These are phyloP conservation scores for Debaryomycetaceae sp. DNA, from an alignment of 1,139 yeast species.

Conservation along the genomic window DNA sequence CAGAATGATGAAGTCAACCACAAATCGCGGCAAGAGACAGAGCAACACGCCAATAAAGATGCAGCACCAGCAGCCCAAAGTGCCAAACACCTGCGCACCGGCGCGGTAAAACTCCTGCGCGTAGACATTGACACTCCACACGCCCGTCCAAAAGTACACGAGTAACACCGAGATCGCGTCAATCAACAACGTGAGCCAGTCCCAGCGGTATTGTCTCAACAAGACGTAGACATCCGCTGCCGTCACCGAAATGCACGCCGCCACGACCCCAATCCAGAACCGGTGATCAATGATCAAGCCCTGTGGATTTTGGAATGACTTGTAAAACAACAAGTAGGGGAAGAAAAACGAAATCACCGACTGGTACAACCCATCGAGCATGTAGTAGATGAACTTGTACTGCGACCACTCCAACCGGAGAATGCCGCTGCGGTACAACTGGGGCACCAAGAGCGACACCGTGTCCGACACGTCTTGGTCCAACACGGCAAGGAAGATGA, in stretches of 20 bases:
- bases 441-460: conserved; percentile 55
- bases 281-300: conserved; percentile 55
- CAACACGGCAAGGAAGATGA: conserved; percentile 52
- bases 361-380: conserved; percentile 58
- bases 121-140: conserved; percentile 45
- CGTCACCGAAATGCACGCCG: conserved; percentile 45
- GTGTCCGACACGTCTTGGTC: conserved; percentile 62
- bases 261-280: conserved; percentile 54
- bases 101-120: conserved; percentile 50
- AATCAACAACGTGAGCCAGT: conserved; percentile 50
- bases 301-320: conserved; percentile 42
- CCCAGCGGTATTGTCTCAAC: conserved; percentile 58
- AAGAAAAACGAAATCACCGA: conserved; percentile 53
- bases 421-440: conserved; percentile 52
- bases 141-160: conserved; percentile 61
- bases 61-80: conserved; percentile 49
- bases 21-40: conserved; percentile 51
- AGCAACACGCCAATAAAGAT: conserved; percentile 43
- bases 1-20: conserved; percentile 41
- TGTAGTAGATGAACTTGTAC: conserved; percentile 48
- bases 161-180: conserved; percentile 46
- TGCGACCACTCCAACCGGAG: conserved; percentile 52
- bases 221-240: conserved; percentile 52
- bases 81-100: conserved; percentile 53
- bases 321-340: conserved; percentile 47